Conservation (phyloP, 805 yeast genomes). For the Cephaloascus fragrans region DNA sequence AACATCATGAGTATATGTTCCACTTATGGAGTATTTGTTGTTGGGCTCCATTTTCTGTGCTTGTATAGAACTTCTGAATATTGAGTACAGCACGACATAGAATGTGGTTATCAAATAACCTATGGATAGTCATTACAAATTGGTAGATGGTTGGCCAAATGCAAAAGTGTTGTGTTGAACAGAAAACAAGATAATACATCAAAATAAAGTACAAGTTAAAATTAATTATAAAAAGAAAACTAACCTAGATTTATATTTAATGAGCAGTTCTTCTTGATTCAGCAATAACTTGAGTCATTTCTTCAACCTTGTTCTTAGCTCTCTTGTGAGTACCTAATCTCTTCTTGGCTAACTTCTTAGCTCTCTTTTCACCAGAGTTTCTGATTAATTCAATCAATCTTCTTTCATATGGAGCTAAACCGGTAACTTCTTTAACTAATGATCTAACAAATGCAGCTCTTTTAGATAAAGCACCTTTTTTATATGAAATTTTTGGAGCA, state of each 20-base stretch:
- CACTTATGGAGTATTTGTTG: too few relatives aligned
- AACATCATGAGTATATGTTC: too few relatives aligned
- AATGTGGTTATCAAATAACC: too few relatives aligned
- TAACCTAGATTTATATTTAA: too few relatives aligned
- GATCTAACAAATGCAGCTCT: constrained; percentile 94
- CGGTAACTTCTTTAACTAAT: constrained; percentile 93
- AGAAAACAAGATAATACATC: too few relatives aligned
- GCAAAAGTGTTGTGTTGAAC: too few relatives aligned
- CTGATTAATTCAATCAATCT: constrained; percentile 98
- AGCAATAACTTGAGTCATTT: constrained; percentile 91
- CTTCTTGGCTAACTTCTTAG: constrained; percentile 99
- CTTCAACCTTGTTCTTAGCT: constrained; percentile 99
- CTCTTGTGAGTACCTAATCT: constrained; percentile 99
- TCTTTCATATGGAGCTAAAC: constrained; percentile 99
- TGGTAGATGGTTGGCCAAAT: too few relatives aligned
- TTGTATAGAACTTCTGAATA: too few relatives aligned
- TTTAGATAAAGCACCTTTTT: constrained; percentile 95
- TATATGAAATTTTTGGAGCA: constrained; percentile 73
- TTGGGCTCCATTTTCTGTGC: too few relatives aligned
- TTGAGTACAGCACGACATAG: neutral
- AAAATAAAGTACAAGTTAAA: neutral
- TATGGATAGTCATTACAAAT: too few relatives aligned
- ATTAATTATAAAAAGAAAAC: too few relatives aligned
- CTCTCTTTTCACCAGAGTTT: constrained; percentile 99
- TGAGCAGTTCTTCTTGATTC: constrained; percentile 69